A percentile compares a stretch with the other conserved stretches of the same genome.
These are phyloP conservation scores for Fusarium circinatum DNA, from an alignment of 2,329 filamentous ascomycete species.

Conservation along the genomic window DNA sequence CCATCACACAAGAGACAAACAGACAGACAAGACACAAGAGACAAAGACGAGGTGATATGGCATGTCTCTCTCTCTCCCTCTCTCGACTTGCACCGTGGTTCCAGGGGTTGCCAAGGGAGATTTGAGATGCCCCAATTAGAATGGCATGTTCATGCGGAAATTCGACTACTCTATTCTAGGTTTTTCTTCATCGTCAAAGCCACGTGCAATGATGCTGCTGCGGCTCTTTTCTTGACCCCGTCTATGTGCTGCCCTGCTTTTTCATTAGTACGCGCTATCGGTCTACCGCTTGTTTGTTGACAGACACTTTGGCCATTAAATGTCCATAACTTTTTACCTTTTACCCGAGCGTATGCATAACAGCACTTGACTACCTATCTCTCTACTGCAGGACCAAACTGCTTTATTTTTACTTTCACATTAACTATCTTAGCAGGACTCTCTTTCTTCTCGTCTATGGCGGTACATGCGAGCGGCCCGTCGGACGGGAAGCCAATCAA, in stretches of 20 bases:
- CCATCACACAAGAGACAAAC: not conserved
- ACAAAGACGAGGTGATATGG: conserved; percentile 21
- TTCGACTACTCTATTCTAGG: not conserved
- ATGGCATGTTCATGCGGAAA: conserved; percentile 28
- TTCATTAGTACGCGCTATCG: not conserved
- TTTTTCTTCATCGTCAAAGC: conserved; percentile 18
- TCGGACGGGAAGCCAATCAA: conserved; percentile 38
- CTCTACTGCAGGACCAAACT: not conserved
- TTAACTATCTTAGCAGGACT: not conserved
- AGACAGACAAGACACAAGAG: not conserved
- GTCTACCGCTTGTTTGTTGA: not conserved
- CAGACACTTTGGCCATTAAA: conserved; percentile 25
- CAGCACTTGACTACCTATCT: conserved; percentile 9
- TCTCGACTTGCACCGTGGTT: not conserved
- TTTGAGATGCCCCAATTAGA: conserved; percentile 37
- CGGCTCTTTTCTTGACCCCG: conserved; percentile 31
- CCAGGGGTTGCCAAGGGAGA: conserved; percentile 26
- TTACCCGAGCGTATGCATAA: conserved; percentile 21
- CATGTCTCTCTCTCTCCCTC: conserved; percentile 8
- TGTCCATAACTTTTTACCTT: conserved; percentile 26
- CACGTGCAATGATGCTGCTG: conserved; percentile 39
- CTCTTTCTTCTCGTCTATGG: conserved; percentile 10
- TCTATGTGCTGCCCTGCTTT: not conserved
- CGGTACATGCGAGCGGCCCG: conserved; percentile 36
- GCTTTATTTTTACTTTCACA: not conserved